Evolutionary conservation across 352 stramenopile genomes (phyloP), one percentile per base, ranked within the genome.

Genomic region (Sclerospora graminicola): DNA sequence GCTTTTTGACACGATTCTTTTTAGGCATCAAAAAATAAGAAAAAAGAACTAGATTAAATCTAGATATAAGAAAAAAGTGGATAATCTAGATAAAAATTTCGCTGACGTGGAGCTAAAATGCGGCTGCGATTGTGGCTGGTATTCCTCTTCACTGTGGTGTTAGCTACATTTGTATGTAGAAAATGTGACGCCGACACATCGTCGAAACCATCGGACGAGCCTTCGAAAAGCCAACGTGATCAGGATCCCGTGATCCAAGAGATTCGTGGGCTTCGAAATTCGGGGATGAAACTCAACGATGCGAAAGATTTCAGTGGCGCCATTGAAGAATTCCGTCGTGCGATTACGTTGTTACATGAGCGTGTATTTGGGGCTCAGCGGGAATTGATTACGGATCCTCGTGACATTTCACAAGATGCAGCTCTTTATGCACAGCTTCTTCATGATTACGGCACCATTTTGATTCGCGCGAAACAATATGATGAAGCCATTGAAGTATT

Each of bases 401-500:
- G 53, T 26, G 73, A 85, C 10, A 59, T 79, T 10, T 78, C 75
- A 1, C 65, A 79, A 54, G 81, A 92, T 43, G 81, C 81, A 4
- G 62, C 76, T 23, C 53, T 87, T 27, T 84, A 89, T 44, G 65
- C 74, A 8, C 81, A 92, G 48, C 60, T 89, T 34, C 65, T 92
- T 34, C 84, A 68, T 31, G 81, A 92, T 50, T 87, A 89, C 30
- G 81, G 81, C 8, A 75, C 70, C 4, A 69, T 89, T 11, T 51
- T 92, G 4, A 77, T 84, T 30, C 73, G 76, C 41, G 62, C 73
- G 28, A 71, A 87, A 33, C 62, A 87, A 27, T 81, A 75, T 41
- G 75, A 85, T 31, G 73, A 89, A 40, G 81, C 81, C 1, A 69
- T 84, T 10, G 73, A 86, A 15, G 77, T 92, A 26, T 50, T 92